These are phyloP conservation scores for Aspergillus candidus DNA, from an alignment of 2,329 filamentous ascomycete species.

Conservation along the genomic window DNA sequence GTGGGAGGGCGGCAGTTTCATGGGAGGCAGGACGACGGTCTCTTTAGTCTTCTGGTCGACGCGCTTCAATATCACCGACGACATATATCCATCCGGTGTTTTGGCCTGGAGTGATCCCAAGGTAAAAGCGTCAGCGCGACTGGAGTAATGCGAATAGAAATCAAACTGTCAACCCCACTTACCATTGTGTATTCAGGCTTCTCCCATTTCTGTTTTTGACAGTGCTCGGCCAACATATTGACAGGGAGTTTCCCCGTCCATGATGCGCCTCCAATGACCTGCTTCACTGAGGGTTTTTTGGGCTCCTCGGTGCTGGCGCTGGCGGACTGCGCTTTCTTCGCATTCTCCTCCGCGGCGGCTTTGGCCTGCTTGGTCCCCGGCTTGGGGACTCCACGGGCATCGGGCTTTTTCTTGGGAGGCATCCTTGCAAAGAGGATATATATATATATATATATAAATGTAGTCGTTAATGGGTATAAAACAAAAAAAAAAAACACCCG, in stretches of 20 bases:
- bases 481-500: conserved; percentile 15
- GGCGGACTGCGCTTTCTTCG: conserved; percentile 31
- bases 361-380: conserved; percentile 38
- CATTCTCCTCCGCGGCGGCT: conserved; percentile 31
- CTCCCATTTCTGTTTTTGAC: conserved; percentile 92
- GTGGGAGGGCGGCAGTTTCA: conserved; percentile 71
- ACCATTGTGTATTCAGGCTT: conserved; percentile 86
- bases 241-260: conserved; percentile 98
- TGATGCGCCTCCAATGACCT: conserved; percentile 86
- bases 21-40: conserved; percentile 66
- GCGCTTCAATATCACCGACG: conserved; percentile 69
- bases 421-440: conserved; percentile 19
- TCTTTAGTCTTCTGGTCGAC: conserved; percentile 78
- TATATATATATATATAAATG: too few species aligned
- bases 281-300: conserved; percentile 59
- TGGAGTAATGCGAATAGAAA: neutral
- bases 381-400: conserved; percentile 35
- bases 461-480: neutral
- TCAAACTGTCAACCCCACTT: conserved; percentile 19
- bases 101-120: conserved; percentile 46
- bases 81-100: conserved; percentile 67
- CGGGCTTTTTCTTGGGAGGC: conserved; percentile 39
- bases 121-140: conserved; percentile 10
- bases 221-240: conserved; percentile 88
- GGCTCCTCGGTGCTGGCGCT: conserved; percentile 31